These are phyloP conservation scores for Vickermania spadyakhi DNA, from an alignment of 208 protist genomes.

Conservation along the genomic window DNA sequence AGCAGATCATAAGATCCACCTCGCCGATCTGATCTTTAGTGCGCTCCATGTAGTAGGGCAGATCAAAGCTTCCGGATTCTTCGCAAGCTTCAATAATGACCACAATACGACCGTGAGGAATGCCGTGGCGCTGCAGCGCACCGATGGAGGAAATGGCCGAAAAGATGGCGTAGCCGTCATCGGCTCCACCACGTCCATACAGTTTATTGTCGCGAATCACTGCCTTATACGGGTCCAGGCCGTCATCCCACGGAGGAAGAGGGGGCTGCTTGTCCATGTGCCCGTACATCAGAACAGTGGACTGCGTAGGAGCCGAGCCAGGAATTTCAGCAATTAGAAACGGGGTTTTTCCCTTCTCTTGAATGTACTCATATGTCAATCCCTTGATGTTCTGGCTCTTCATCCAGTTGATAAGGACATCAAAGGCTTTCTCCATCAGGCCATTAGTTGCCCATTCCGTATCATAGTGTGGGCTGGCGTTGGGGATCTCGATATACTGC, in stretches of 20 bases:
- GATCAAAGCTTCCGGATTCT: slow-evolving; percentile 81
- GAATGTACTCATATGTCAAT: slow-evolving; percentile 64
- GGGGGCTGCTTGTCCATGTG: slow-evolving; percentile 97
- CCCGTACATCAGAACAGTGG: slow-evolving; percentile 92
- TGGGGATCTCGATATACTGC: slow-evolving; percentile 90
- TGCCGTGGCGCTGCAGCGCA: slow-evolving; percentile 63
- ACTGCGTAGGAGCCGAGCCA: slow-evolving; percentile 35
- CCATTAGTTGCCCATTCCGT: slow-evolving; percentile 81
- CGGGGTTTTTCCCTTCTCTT: slow-evolving; percentile 64
- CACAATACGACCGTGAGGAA: slow-evolving; percentile 76
- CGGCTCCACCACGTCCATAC: slow-evolving; percentile 86
- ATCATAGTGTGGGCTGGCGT: slow-evolving; percentile 92
- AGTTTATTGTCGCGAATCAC: slow-evolving; percentile 82
- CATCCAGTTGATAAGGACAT: slow-evolving; percentile 82
- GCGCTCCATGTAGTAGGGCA: slow-evolving; percentile 74
- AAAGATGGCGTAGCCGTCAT: slow-evolving; percentile 90
- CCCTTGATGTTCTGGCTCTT: slow-evolving; percentile 65
- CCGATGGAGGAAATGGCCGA: slow-evolving; percentile 49
- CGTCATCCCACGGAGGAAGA: slow-evolving; percentile 84
- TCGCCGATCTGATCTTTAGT: slow-evolving; percentile 57
- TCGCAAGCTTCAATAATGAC: slow-evolving; percentile 91
- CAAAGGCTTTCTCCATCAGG: slow-evolving; percentile 75
- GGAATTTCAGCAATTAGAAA: slow-evolving; percentile 81
- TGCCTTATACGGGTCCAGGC: slow-evolving; percentile 77
- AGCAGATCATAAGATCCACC: slow-evolving; percentile 88